phyloP scores from a whole-genome alignment of 345 rosid species.

The Citrus unshiu region DNA sequence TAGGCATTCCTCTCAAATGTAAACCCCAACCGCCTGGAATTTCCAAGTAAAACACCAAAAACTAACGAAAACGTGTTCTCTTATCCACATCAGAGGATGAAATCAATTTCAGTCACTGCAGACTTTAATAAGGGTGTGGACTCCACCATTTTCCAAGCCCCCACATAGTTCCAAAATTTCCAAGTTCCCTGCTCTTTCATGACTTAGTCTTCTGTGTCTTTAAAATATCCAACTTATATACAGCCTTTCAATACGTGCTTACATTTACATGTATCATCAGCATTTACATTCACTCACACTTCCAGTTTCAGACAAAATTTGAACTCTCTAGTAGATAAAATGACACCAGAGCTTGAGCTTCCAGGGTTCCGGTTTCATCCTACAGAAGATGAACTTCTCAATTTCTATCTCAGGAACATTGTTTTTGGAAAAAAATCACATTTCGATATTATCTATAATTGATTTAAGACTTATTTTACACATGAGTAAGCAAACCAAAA shows the following conservation, averaged over 20 bases:
- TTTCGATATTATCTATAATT: slow-evolving; percentile 39
- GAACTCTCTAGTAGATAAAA: slow-evolving; percentile 4
- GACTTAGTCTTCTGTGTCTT: slow-evolving; percentile 12
- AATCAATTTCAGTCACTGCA: background rate
- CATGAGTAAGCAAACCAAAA: too few species aligned
- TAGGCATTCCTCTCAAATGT: too few species aligned
- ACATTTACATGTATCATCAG: background rate
- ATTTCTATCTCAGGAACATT: slow-evolving; percentile 76
- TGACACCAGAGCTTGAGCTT: slow-evolving; percentile 44
- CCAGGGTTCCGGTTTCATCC: slow-evolving; percentile 98
- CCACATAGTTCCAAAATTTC: background rate
- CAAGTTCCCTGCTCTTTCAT: background rate
- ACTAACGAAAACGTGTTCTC: slow-evolving; percentile 13
- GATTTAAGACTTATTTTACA: too few species aligned
- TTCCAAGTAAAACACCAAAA: slow-evolving; percentile 41
- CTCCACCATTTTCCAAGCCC: slow-evolving; percentile 10
- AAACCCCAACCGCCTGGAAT: background rate
- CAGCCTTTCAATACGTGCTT: background rate
- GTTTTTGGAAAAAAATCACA: slow-evolving; percentile 42
- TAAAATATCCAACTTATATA: slow-evolving; percentile 3
- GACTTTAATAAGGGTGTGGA: slow-evolving; percentile 50
- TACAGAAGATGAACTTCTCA: slow-evolving; percentile 86
- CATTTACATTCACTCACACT: background rate
- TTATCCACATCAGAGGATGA: background rate
- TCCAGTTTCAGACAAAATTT: background rate